phyloP scores from a whole-genome alignment of 129 eudicot species.

The Tanacetum coccineum region DNA sequence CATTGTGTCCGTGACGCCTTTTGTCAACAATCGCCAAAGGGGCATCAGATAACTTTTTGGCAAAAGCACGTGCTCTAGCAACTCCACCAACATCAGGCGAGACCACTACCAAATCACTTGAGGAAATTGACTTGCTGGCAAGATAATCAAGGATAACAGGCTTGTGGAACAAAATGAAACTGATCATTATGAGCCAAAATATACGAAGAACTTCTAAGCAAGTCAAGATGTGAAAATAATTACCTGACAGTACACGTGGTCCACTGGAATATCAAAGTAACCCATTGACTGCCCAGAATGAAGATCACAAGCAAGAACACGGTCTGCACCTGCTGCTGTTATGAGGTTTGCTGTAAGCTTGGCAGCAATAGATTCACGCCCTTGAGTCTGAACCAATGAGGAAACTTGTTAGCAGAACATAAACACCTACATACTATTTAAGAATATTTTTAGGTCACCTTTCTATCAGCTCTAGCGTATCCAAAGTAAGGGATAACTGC shows the following conservation, averaged over 20 bases:
- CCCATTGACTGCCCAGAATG: slow-evolving; percentile 96
- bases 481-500: slow-evolving; percentile 92
- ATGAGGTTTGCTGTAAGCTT: slow-evolving; percentile 76
- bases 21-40: slow-evolving; percentile 93
- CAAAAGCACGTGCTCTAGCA: slow-evolving; percentile 94
- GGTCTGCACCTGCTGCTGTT: slow-evolving; percentile 89
- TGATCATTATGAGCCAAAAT: neutral
- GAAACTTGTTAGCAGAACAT: slow-evolving; percentile 16
- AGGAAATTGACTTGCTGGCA: slow-evolving; percentile 77
- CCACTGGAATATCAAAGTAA: slow-evolving; percentile 90
- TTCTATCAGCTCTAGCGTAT: slow-evolving; percentile 88
- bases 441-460: slow-evolving; percentile 30
- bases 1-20: slow-evolving; percentile 90
- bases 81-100: slow-evolving; percentile 99
- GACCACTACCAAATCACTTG: slow-evolving; percentile 76
- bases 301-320: slow-evolving; percentile 90
- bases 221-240: neutral
- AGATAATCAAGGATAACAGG: slow-evolving; percentile 95
- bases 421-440: neutral
- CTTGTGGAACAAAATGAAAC: slow-evolving; percentile 40
- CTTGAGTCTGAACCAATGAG: slow-evolving; percentile 58
- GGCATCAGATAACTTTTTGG: slow-evolving; percentile 86
- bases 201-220: neutral
- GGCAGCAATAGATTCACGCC: slow-evolving; percentile 93
- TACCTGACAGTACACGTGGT: slow-evolving; percentile 89